Base-by-base conservation (phyloP, 495 filamentous ascomycete species). In the Trichoderma orchidacearum region DNA sequence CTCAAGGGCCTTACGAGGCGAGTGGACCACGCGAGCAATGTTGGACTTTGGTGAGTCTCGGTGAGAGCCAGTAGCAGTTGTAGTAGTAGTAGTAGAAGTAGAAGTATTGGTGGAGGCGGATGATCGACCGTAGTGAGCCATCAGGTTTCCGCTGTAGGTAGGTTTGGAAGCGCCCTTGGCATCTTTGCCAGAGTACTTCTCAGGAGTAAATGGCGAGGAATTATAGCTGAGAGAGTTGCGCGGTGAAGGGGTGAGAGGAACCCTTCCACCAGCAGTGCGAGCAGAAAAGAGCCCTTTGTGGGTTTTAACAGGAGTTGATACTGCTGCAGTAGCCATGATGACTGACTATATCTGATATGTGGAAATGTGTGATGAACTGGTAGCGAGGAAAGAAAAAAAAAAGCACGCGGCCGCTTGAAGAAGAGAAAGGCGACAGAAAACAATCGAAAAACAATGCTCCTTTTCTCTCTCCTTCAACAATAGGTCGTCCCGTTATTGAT, bases 241-340 rank as follows among this genome's bases (percentile, higher is more conserved):
- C 38, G 93, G 94, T 3, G 93, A 96, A 12, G 93, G 94, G 0
- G 93, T 96, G 63, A 96, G 73, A 59, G 92, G 90, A 80, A 95
- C 89, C 53, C 94, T 88, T 64, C 91, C 90, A 68, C 91, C 92
- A 63, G 90, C 93, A 64, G 90, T 92, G 69, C 88, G 89, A 61
- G 86, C 82, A 57, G 88, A 92, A 76, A 98, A 96, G 64, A 96
- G 79, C 55, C 89, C 88, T 71, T 86, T 81, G 70, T 95, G 92
- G 78, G 85, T 48, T 80, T 94, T 96, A 67, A 92, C 76, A 36
- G 93, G 93, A 56, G 93, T 98, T 56, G 87, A 86, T 67, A 96
- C 85, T 64, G 86, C 79, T 71, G 83, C 80, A 66, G 88, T 87
- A 69, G 93, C 90, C 93, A 97, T 98, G 65, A 62, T 79, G 70